Base-by-base conservation (phyloP, 257 asterid species). In the Solanum corneliomulleri region DNA sequence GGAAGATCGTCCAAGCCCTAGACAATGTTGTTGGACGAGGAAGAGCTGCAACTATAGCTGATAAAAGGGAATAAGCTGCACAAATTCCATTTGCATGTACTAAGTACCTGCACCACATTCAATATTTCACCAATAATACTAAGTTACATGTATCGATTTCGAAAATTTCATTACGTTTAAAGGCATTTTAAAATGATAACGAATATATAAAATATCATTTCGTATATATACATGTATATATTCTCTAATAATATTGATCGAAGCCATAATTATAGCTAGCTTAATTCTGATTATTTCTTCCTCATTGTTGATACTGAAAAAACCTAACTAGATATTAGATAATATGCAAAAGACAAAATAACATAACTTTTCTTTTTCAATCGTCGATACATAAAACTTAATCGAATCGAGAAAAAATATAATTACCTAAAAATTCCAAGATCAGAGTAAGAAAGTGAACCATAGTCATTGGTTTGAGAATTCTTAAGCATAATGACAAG, bases 31-130 rank as follows among this genome's bases (percentile, higher is more conserved):
- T 89, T 3, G 96, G 98, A 35, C 93, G 93, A 23, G 96, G 97
- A 82, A 95, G 90, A 20, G 96, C 96, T 37, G 93, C 92, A 0
- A 91, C 93, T 12, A 95, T 89, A 14, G 98, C 98, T 85, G 98
- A 95, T 56, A 96, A 85, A 82, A 96, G 95, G 14, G 99, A 96
- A 85, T 96, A 96, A 27, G 96, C 98, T 58, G 98, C 98, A 37
- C 99, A 95, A 11, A 96, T 89, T 69, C 99, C 95, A 68, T 98
- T 96, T 25, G 98, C 99, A 89, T 95, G 98, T 33, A 95, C 97
- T 83, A 95, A 82, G 62, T 91, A 96, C 88, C 98, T 95, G 83
- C 56, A 52, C 44, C 62, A 77, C 3, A 44, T 44, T 35, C 27
- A 72, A 72, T 11, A 72, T 72, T 72, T 72, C 82, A 70, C n/a